phyloP scores from a whole-genome alignment of 1,284 basidiomycete genomes.

The Ganoderma multipileum region DNA sequence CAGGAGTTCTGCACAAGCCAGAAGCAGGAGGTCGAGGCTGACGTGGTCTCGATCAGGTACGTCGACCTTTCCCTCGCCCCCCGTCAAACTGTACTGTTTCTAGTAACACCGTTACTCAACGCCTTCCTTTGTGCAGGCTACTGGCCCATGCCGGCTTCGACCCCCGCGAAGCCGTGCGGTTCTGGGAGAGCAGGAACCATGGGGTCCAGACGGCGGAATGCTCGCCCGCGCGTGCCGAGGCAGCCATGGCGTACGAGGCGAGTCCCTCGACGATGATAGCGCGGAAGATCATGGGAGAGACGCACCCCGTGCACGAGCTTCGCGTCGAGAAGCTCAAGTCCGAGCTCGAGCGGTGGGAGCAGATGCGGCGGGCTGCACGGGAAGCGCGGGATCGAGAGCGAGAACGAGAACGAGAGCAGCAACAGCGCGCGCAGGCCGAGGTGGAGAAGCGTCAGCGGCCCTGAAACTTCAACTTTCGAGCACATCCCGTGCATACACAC shows the following conservation, averaged over 20 bases:
- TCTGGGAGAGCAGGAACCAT: conserved; percentile 68
- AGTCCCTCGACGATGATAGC: conserved; percentile 24
- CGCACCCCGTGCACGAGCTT: conserved; percentile 70
- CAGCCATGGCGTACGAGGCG: conserved; percentile 8
- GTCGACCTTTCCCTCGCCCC: conserved; percentile 24
- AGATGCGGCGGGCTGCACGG: conserved; percentile 45
- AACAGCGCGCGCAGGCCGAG: conserved; percentile 10
- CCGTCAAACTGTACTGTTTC: background rate
- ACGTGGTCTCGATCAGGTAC: conserved; percentile 84
- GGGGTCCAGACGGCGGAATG: conserved; percentile 46
- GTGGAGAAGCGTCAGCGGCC: background rate
- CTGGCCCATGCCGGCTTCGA: conserved; percentile 89
- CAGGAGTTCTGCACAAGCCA: conserved; percentile 77
- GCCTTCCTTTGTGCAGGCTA: conserved; percentile 51
- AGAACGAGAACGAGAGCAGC: conserved; percentile 17
- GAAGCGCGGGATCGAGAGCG: conserved; percentile 24
- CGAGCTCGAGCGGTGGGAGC: conserved; percentile 75
- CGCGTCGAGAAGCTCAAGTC: conserved; percentile 62
- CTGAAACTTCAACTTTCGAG: background rate
- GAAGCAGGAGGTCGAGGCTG: conserved; percentile 87
- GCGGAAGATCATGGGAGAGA: conserved; percentile 45
- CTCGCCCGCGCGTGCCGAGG: conserved; percentile 40
- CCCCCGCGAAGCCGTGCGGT: conserved; percentile 73
- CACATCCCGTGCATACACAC: background rate
- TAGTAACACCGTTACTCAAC: background rate